Conservation (phyloP, 768 basidiomycete genomes). For the Boletus reticuloceps region DNA sequence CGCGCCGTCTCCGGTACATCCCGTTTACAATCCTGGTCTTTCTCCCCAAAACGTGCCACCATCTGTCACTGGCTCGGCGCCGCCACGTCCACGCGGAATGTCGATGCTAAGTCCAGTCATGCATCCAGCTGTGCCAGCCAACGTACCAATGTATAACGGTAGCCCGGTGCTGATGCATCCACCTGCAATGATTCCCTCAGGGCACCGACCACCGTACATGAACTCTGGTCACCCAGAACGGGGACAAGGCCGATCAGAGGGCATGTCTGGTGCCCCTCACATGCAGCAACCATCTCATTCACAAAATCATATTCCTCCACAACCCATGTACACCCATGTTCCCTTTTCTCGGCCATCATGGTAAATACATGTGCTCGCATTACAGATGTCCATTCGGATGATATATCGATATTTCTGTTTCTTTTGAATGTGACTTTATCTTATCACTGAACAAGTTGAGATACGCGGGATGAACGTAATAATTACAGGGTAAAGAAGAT, state of each 20-base stretch:
- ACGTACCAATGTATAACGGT: conserved; percentile 54
- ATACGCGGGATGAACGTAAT: background rate
- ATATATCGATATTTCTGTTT: conserved; percentile 34
- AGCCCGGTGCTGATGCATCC: conserved; percentile 69
- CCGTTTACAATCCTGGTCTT: conserved; percentile 48
- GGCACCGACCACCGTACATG: conserved; percentile 36
- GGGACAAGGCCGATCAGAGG: conserved; percentile 48
- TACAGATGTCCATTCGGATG: conserved; percentile 20
- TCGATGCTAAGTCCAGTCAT: conserved; percentile 74
- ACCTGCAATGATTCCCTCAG: conserved; percentile 38
- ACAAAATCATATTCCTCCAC: conserved; percentile 24
- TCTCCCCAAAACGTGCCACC: conserved; percentile 36
- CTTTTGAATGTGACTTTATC: conserved; percentile 25
- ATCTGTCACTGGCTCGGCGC: conserved; percentile 28
- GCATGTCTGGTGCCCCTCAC: conserved; percentile 38
- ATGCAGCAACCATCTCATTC: conserved; percentile 37
- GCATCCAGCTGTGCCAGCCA: conserved; percentile 47
- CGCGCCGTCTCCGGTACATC: conserved; percentile 43
- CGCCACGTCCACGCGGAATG: conserved; percentile 49
- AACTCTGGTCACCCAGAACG: conserved; percentile 51
- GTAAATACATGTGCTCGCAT: conserved; percentile 21
- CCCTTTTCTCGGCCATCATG: conserved; percentile 31
- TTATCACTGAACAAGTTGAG: conserved; percentile 2
- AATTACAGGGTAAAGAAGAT: conserved; percentile 20
- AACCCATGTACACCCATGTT: conserved; percentile 31